phyloP scores from a whole-genome alignment of 2,329 filamentous ascomycete species.

The Clarireedia monteithiana region DNA sequence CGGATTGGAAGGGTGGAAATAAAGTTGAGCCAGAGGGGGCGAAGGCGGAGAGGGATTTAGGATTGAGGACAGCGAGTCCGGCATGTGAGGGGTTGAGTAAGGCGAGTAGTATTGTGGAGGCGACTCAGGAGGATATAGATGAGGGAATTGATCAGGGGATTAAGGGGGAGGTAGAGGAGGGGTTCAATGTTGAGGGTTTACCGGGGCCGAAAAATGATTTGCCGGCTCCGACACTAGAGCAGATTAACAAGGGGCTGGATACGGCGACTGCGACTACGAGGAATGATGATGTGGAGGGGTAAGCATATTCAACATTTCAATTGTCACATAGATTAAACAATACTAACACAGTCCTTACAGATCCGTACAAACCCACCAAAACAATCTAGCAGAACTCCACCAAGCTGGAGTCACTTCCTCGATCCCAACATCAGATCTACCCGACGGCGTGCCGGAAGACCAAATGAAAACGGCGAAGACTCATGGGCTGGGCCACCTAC shows the following conservation, averaged over 20 bases:
- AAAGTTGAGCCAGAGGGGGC: constrained; percentile 37
- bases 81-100: constrained; percentile 61
- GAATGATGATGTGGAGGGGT: no score
- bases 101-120: constrained; percentile 58
- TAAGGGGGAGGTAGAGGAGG: constrained; percentile 21
- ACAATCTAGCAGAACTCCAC: no score
- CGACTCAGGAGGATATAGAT: constrained; percentile 13
- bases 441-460: constrained; percentile 33
- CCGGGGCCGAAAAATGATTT: constrained; percentile 17
- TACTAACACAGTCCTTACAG: no score
- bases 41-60: constrained; percentile 51
- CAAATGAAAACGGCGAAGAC: constrained; percentile 23
- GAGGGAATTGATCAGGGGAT: constrained; percentile 18
- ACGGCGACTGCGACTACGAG: constrained; percentile 24
- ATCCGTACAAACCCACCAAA: no score
- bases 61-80: constrained; percentile 56
- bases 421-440: constrained; percentile 34
- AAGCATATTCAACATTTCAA: no score
- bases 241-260: constrained; percentile 21
- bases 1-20: constrained; percentile 66
- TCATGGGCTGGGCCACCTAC: constrained; percentile 20
- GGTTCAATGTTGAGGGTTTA: constrained; percentile 12
- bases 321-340: no score
- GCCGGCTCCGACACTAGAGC: constrained; percentile 18
- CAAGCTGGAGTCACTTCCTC: background rate